phyloP scores from a whole-genome alignment of 768 basidiomycete species.

The Leccinum boreale region DNA sequence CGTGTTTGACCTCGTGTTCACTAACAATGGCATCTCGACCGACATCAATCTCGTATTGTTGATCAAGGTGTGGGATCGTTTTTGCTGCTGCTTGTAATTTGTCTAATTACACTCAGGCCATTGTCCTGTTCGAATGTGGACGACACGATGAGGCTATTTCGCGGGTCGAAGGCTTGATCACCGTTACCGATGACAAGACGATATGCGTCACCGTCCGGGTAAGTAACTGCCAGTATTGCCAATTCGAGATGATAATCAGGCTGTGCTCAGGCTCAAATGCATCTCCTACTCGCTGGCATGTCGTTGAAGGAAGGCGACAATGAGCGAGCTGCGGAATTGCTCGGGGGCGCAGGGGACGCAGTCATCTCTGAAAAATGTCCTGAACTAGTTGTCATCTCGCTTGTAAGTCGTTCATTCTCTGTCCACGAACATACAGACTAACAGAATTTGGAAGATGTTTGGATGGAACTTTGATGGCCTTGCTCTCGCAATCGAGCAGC shows the following conservation, averaged over 20 bases:
- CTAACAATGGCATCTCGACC: not conserved
- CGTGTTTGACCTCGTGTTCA: slow-evolving; percentile 11
- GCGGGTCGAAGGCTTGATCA: slow-evolving; percentile 3
- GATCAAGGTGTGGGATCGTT: slow-evolving; percentile 5
- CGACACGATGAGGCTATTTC: slow-evolving; percentile 3
- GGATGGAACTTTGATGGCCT: slow-evolving; percentile 13
- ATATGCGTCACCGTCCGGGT: slow-evolving; percentile 1
- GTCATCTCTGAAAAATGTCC: not conserved
- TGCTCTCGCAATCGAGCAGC: not conserved
- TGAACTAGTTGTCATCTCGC: slow-evolving; percentile 1
- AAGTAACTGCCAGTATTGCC: not conserved
- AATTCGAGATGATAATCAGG: not conserved
- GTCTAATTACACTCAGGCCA: not conserved
- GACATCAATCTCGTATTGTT: slow-evolving; percentile 9
- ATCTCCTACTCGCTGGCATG: not conserved
- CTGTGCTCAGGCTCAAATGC: slow-evolving; percentile 4
- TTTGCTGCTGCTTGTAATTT: not conserved
- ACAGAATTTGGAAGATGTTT: not conserved
- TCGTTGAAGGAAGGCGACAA: not conserved
- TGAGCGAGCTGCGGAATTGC: not conserved
- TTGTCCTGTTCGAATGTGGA: slow-evolving; percentile 8
- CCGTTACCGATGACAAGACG: not conserved
- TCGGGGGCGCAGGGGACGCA: not conserved
- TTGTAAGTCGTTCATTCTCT: not conserved
- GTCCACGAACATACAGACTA: not conserved